Percentiles rank a stretch among this genome's conserved stretches.
Conservation (phyloP, 140 eudicot species). For the Ambrosia hybrid region DNA sequence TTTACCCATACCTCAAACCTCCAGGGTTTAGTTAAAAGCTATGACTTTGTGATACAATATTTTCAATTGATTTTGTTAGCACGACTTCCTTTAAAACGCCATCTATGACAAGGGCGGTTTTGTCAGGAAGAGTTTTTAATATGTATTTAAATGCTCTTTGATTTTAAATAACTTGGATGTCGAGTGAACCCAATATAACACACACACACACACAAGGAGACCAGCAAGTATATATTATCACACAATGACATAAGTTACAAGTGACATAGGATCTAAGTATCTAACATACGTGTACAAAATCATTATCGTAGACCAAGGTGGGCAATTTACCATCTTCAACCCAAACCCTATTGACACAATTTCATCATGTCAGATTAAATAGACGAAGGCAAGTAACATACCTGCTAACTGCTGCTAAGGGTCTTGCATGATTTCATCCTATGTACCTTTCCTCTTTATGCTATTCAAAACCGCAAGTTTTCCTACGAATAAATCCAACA, state of each 20-base stretch:
- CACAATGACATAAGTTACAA: slow-evolving; percentile 42
- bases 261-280: slow-evolving; percentile 35
- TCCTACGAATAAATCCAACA: slow-evolving; percentile 83
- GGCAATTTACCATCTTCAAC: slow-evolving; percentile 38
- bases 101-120: slow-evolving; percentile 18
- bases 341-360: slow-evolving; percentile 39
- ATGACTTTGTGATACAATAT: slow-evolving; percentile 2
- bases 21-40: slow-evolving; percentile 56
- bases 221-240: slow-evolving; percentile 22
- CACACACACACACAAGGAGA: slow-evolving; percentile 15
- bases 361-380: slow-evolving; percentile 15
- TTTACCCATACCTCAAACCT: slow-evolving; percentile 68
- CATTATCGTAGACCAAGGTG: slow-evolving; percentile 41
- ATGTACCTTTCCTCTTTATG: slow-evolving; percentile 72
- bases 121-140: background rate
- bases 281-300: slow-evolving; percentile 63
- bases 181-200: slow-evolving; percentile 4
- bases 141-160: slow-evolving; percentile 1
- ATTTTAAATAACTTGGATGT: slow-evolving; percentile 14
- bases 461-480: slow-evolving; percentile 67
- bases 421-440: slow-evolving; percentile 28
- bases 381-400: slow-evolving; percentile 38
- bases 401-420: slow-evolving; percentile 5
- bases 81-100: background rate
- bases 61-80: background rate